Conservation (phyloP, 2,329 filamentous ascomycete species). For the Delphinella strobiligena region DNA sequence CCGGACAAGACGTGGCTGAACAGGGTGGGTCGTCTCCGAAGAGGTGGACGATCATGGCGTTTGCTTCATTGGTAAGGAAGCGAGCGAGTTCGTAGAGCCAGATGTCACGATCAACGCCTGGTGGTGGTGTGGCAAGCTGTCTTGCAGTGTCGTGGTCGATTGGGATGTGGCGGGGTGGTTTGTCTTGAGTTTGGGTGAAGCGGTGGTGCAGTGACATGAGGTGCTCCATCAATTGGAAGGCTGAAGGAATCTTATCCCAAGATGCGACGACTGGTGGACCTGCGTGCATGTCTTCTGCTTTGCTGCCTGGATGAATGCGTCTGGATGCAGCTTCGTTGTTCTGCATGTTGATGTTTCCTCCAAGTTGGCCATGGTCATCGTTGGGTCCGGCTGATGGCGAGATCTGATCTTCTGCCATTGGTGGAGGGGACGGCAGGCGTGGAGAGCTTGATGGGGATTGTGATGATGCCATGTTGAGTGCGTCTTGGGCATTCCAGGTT, state of each 20-base stretch:
- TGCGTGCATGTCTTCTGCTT: constrained; percentile 81
- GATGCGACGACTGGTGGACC: constrained; percentile 81
- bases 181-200: constrained; percentile 58
- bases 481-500: too few species aligned
- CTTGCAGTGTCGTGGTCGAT: constrained; percentile 66
- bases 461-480: neutral
- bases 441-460: constrained; percentile 62
- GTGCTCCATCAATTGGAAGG: constrained; percentile 95
- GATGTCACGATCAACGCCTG: constrained; percentile 70
- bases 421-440: constrained; percentile 86
- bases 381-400: constrained; percentile 56
- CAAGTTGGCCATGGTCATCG: constrained; percentile 45
- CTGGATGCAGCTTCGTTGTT: constrained; percentile 65
- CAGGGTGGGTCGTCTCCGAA: constrained; percentile 85
- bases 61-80: constrained; percentile 89
- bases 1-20: constrained; percentile 78
- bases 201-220: constrained; percentile 82
- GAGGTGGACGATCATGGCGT: constrained; percentile 82
- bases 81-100: constrained; percentile 98
- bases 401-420: constrained; percentile 85
- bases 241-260: constrained; percentile 70
- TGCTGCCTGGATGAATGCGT: constrained; percentile 85
- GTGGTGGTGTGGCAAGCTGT: constrained; percentile 66
- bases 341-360: constrained; percentile 43
- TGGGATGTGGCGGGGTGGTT: constrained; percentile 61